Base-by-base conservation (phyloP, 495 filamentous ascomycete genomes). In the Hapsidospora chrysogenum region DNA sequence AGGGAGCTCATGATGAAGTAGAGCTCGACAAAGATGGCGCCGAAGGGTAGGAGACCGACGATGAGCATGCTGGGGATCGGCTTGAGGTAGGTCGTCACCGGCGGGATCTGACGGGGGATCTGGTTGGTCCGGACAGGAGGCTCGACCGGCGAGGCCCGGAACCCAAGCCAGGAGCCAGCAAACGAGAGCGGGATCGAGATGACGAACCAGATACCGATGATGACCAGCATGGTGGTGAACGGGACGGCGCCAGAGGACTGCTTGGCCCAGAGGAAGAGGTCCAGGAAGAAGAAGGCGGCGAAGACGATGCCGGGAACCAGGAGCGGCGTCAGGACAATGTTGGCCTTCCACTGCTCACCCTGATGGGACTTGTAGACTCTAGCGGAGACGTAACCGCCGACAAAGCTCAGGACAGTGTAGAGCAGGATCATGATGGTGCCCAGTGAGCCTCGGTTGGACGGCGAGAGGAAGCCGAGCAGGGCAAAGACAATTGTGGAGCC, bases 1-100 rank as follows among this genome's bases (percentile, higher is more conserved):
- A 97, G 83, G 8, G 78, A 85, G 57, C 75, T 86, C 81, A 95
- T 89, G 60, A 97, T 94, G 57, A 93, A 94, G 68, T 89, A 93
- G 10, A 97, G 74, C 56, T 97, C 92, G 27, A 96, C 84, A 41
- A 92, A 93, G 57, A 97, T 95, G 30, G 89, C 85, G 30, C 78
- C 83, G 45, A 97, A 97, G 9, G 92, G 92, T 10, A 95, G 65
- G 33, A 95, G 74, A 21, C 89, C 92, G 15, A 85, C 86, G 17
- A 93, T 64, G 17, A 93, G 66, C 67, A 92, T 81, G 33, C 79
- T 86, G 0, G 87, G 87, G 9, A 92, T 60, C 0, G 82, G 80
- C 34, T 79, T 75, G 18, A 95, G 73, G 46, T 86, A 94, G 2
- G 72, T 81, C 10, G 70, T 66, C 32, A 77, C 66, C 2, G 80